A percentile compares a stretch with the other conserved stretches of the same genome.
Conservation (phyloP, 2,329 filamentous ascomycete genomes). For the Hypomyces perniciosus region DNA sequence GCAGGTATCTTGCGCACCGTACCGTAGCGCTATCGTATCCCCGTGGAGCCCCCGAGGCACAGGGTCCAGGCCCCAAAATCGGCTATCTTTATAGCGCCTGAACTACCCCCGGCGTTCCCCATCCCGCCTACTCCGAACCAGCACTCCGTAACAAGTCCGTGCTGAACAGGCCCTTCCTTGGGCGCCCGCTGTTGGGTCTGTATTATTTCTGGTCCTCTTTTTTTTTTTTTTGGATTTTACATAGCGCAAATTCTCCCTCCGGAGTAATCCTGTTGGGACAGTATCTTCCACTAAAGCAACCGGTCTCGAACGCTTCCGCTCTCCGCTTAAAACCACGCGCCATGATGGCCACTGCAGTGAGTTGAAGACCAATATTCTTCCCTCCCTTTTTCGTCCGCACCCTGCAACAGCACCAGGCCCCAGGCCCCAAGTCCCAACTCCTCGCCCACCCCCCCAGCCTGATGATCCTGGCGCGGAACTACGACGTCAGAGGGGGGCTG, state of each 20-base stretch:
- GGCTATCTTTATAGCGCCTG: slow-evolving; percentile 1
- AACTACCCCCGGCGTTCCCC: neutral
- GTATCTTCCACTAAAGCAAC: neutral
- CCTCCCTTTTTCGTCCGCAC: slow-evolving; percentile 3
- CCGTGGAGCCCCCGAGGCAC: neutral
- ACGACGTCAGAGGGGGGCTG: slow-evolving; percentile 29
- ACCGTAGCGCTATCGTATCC: neutral
- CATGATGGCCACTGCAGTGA: slow-evolving; percentile 34
- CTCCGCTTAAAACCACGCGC: neutral
- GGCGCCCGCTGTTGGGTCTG: neutral
- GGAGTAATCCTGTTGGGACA: too few relatives aligned
- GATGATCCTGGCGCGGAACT: slow-evolving; percentile 7
- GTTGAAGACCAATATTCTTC: slow-evolving; percentile 18
- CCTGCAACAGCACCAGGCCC: slow-evolving; percentile 7
- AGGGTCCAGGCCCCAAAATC: neutral
- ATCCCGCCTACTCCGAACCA: neutral
- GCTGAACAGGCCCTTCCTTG: neutral
- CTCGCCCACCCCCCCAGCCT: slow-evolving; percentile 6
- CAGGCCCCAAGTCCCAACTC: slow-evolving; percentile 5
- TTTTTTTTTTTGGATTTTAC: neutral
- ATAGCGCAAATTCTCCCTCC: too few relatives aligned
- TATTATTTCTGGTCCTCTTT: neutral
- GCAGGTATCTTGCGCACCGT: neutral
- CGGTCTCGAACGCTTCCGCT: neutral
- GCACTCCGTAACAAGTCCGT: too few relatives aligned